Evolutionary conservation across 2,329 filamentous ascomycete species (phyloP).

Genomic region (Plectosphaerella cucumerina): DNA sequence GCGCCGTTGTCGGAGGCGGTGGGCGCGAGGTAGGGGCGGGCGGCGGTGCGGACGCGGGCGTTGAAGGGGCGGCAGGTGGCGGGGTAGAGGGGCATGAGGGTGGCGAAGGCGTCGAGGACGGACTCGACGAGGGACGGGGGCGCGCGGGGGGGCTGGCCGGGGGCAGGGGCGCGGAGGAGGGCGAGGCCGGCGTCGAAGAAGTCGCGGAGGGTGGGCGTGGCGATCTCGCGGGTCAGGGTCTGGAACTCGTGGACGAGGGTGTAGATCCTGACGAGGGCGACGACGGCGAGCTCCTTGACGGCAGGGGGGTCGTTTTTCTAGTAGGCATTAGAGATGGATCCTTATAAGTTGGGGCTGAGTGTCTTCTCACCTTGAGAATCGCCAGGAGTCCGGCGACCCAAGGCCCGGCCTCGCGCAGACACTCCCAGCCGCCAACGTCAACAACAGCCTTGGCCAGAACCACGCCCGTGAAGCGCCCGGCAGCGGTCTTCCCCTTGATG

Average conservation of each 20-base stretch:
- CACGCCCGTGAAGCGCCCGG: slow-evolving; percentile 74
- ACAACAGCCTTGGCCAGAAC: slow-evolving; percentile 76
- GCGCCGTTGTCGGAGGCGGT: slow-evolving; percentile 48
- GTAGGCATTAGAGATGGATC: slow-evolving; percentile 15
- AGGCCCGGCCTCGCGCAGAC: slow-evolving; percentile 64
- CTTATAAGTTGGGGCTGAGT: too few relatives aligned
- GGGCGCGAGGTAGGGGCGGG: slow-evolving; percentile 59
- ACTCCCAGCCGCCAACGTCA: slow-evolving; percentile 81
- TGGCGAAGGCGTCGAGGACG: slow-evolving; percentile 66
- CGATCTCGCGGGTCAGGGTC: slow-evolving; percentile 81
- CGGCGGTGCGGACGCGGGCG: slow-evolving; percentile 60
- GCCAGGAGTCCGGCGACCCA: slow-evolving; percentile 77
- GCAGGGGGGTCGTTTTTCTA: slow-evolving; percentile 74
- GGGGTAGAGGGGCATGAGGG: slow-evolving; percentile 74
- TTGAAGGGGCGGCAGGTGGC: slow-evolving; percentile 77
- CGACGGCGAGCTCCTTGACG: slow-evolving; percentile 71
- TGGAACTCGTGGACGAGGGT: slow-evolving; percentile 76
- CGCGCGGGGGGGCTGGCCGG: slow-evolving; percentile 32
- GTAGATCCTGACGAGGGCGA: slow-evolving; percentile 80
- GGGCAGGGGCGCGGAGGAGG: slow-evolving; percentile 46
- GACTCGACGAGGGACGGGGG: slow-evolving; percentile 56
- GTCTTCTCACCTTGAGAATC: slow-evolving; percentile 60
- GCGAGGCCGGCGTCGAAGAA: slow-evolving; percentile 73
- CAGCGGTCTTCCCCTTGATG: slow-evolving; percentile 68
- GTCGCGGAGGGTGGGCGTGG: slow-evolving; percentile 71